phyloP scores from a whole-genome alignment of 441 rosid genomes.

The Theobroma grandiflorum region DNA sequence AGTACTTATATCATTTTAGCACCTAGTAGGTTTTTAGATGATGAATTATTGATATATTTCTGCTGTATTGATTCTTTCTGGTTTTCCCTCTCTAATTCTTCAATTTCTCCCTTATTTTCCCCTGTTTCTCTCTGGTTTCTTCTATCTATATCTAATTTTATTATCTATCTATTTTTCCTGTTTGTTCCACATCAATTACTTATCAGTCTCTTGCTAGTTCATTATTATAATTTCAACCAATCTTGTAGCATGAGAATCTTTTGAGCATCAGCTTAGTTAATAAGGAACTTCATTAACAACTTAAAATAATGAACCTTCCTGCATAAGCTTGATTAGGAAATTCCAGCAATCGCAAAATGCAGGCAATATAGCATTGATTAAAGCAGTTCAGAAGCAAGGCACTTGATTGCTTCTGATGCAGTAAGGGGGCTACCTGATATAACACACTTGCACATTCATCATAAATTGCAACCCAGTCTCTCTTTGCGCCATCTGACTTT shows the following conservation, averaged over 20 bases:
- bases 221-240: constrained; percentile 5
- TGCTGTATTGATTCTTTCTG: not conserved
- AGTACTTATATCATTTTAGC: not conserved
- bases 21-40: not conserved
- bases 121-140: not conserved
- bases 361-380: not conserved
- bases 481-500: constrained; percentile 98
- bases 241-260: constrained; percentile 6
- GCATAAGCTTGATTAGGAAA: not conserved
- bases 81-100: not conserved
- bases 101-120: not conserved
- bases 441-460: constrained; percentile 97
- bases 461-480: constrained; percentile 99
- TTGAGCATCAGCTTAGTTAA: constrained; percentile 10
- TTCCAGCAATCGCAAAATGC: not conserved
- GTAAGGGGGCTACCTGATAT: constrained; percentile 65
- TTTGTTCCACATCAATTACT: not conserved
- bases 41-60: not conserved
- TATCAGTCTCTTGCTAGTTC: not conserved
- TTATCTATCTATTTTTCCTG: not conserved
- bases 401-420: constrained; percentile 8
- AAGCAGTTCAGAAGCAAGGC: constrained; percentile 12
- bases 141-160: not conserved
- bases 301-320: constrained; percentile 1
- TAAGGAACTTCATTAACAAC: constrained; percentile 1